Evolutionary conservation across 305 asterid genomes (phyloP).

Genomic region (Fraxinus platypoda): DNA sequence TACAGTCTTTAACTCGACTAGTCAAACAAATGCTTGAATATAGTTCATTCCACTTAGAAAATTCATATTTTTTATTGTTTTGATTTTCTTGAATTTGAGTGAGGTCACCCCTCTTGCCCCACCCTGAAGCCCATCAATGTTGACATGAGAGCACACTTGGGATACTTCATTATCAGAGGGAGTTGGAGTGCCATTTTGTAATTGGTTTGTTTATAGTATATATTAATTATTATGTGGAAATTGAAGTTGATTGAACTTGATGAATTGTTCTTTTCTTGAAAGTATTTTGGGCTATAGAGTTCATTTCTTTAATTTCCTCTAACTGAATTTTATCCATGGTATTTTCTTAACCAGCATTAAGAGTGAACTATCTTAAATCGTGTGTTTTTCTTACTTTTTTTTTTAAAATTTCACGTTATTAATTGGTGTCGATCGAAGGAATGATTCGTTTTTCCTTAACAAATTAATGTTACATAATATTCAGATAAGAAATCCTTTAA

Average conservation of each 20-base stretch:
- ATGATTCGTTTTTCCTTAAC: too few species aligned
- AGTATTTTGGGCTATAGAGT: background rate
- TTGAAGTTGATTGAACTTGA: background rate
- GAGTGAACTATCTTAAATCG: too few species aligned
- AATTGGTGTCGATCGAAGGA: too few species aligned
- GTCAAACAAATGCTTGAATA: background rate
- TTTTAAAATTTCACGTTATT: too few species aligned
- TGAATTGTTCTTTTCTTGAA: background rate
- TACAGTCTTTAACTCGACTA: background rate
- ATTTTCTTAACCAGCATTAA: too few species aligned
- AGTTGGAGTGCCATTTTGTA: conserved; percentile 8
- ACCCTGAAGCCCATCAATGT: background rate
- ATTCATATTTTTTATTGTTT: background rate
- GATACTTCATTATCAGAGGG: background rate
- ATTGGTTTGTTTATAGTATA: background rate
- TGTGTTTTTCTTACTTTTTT: too few species aligned
- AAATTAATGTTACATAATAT: too few species aligned
- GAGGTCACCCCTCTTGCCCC: background rate
- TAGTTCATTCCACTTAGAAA: background rate
- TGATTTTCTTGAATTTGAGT: background rate
- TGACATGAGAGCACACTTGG: background rate
- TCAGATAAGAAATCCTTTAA: background rate
- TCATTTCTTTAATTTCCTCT: background rate
- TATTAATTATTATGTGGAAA: background rate
- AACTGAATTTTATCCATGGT: background rate